Percentiles rank a stretch among this genome's conserved stretches.
Evolutionary conservation across 345 rosid species (phyloP).

Genomic region (Bretschneidera sinensis): DNA sequence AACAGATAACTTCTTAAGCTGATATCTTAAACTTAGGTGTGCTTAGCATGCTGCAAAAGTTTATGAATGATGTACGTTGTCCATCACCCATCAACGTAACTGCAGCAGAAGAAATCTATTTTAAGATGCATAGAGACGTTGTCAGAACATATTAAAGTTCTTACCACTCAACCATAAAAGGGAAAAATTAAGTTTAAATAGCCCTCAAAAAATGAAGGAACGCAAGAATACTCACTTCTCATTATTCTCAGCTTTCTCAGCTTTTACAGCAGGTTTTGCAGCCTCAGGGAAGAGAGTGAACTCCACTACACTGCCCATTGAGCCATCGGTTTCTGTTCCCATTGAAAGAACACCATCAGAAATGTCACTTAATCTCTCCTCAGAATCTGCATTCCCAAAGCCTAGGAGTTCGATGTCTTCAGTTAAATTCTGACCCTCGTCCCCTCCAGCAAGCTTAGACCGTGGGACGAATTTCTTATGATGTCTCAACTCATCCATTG

Average conservation of each 20-base stretch:
- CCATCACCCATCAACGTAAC: too few relatives aligned
- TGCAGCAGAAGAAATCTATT: too few relatives aligned
- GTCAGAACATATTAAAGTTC: background rate
- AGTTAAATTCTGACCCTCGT: slow-evolving; percentile 27
- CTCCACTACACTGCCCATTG: slow-evolving; percentile 64
- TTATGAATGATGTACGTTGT: too few relatives aligned
- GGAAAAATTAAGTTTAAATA: background rate
- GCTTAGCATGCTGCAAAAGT: too few relatives aligned
- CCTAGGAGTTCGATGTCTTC: slow-evolving; percentile 76
- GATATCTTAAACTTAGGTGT: too few relatives aligned
- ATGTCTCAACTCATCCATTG: slow-evolving; percentile 42
- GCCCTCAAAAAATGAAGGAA: background rate
- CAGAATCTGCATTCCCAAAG: slow-evolving; percentile 66
- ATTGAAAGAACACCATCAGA: slow-evolving; percentile 87
- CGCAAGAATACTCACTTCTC: slow-evolving; percentile 19
- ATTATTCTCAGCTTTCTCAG: slow-evolving; percentile 36
- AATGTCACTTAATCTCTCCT: slow-evolving; percentile 88
- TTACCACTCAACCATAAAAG: background rate
- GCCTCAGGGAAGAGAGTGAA: slow-evolving; percentile 72
- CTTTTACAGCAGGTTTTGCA: slow-evolving; percentile 30
- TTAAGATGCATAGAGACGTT: too few relatives aligned
- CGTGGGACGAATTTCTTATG: slow-evolving; percentile 29
- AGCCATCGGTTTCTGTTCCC: slow-evolving; percentile 92
- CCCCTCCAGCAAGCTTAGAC: slow-evolving; percentile 35
- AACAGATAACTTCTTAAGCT: too few relatives aligned